Conservation (phyloP, 495 filamentous ascomycete species). For the Clavariopsis aquatica region DNA sequence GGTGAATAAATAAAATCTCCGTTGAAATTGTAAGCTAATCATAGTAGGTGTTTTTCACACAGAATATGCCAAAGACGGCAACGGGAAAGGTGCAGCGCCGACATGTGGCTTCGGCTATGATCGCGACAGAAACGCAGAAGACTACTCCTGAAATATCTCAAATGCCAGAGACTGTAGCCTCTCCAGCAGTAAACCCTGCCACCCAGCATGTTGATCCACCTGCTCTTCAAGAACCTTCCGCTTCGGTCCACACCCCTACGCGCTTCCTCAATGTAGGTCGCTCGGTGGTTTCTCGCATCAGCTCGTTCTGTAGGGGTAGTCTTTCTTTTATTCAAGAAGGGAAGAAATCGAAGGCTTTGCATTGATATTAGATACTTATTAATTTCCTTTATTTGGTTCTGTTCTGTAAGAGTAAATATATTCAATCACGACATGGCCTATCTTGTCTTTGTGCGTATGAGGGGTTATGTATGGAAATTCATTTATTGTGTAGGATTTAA, state of each 20-base stretch:
- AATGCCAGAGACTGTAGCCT: neutral
- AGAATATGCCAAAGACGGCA: conserved; percentile 80
- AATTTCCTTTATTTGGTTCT: neutral
- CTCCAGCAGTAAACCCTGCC: neutral
- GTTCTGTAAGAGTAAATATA: too few relatives aligned
- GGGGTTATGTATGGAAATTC: too few relatives aligned
- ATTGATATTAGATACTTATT: neutral
- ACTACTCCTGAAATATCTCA: neutral
- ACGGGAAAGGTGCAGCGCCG: conserved; percentile 82
- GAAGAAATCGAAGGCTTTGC: conserved; percentile 18
- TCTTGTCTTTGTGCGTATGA: too few relatives aligned
- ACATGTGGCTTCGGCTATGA: conserved; percentile 75
- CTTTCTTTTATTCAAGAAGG: conserved; percentile 6
- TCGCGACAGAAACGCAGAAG: conserved; percentile 49
- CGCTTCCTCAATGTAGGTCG: conserved; percentile 15
- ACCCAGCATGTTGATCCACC: too few relatives aligned
- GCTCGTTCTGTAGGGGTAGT: conserved; percentile 7
- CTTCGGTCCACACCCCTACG: neutral
- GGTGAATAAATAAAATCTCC: neutral
- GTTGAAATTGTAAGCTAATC: neutral
- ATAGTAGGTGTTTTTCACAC: conserved; percentile 67
- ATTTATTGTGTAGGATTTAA: too few relatives aligned
- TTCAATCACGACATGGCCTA: too few relatives aligned
- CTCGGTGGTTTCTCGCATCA: conserved; percentile 19
- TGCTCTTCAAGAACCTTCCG: neutral